Base-by-base conservation (phyloP, 805 yeast species). In the Teunomyces panamensis region DNA sequence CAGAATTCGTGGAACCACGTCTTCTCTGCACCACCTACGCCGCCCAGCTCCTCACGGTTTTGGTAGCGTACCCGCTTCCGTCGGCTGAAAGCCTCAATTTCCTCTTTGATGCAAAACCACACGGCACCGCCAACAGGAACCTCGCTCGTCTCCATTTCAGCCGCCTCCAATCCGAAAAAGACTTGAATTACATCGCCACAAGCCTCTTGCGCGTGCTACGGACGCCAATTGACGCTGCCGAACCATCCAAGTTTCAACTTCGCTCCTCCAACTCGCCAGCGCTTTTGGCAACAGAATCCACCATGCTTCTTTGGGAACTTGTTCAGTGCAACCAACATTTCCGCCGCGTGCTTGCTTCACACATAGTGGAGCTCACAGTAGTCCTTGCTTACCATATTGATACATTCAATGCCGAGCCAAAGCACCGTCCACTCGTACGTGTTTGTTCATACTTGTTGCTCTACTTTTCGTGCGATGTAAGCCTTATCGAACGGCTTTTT, bases 231-330 rank as follows among this genome's bases (percentile, higher is more conserved):
- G 47, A 46, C 11, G 4, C 39, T 2, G 27, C 50, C 14, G 45
- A 42, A 11, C 17, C 37, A 14, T 24, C 36, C 29, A 41, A 45
- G 43, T 47, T 53, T 37, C 27, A 44, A 13, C 24, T 41, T 24
- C 36, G 37, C 16, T 16, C 54, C 57, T 24, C 49, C 56, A 44
- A 41, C 51, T 47, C 53, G 50, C 60, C 67, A 41, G 55, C 70
- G 4, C 56, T 74, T 14, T 73, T 90, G 84, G 62, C 81, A 2
- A 67, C 74, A 3, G 91, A 85, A 57, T 59, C 79, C n/a, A 64
- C 81, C 5, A 74, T 85, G 60, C 60, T 91, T 7, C 54, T 87
- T 11, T 88, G 96, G 87, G 96, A 87, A 56, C 66, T 89, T 37
- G 66, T 80, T 30, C 92, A 88, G 59, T 83, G 89, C 55, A 92